Percentiles rank a stretch among this genome's conserved stretches.
Evolutionary conservation across 495 filamentous ascomycete genomes (phyloP).

Genomic region (Cairneyella variabilis): DNA sequence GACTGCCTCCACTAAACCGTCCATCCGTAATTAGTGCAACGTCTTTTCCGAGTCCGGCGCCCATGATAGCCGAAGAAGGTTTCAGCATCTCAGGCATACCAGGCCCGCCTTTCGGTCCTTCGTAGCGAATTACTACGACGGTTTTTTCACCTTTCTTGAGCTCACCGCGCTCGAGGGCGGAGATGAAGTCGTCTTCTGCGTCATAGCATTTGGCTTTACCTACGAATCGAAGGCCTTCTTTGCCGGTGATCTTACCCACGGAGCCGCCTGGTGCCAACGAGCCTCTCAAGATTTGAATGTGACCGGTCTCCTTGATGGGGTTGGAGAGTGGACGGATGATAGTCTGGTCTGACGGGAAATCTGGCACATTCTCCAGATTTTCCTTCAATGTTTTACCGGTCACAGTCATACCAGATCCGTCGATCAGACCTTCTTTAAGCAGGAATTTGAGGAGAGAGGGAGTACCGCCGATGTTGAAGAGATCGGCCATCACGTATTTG

Average conservation of each 20-base stretch:
- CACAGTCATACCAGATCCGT: slow-evolving; percentile 85
- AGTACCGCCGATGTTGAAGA: slow-evolving; percentile 87
- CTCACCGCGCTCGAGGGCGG: slow-evolving; percentile 70
- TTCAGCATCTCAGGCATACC: slow-evolving; percentile 91
- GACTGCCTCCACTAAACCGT: slow-evolving; percentile 71
- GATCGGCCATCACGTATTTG: slow-evolving; percentile 93
- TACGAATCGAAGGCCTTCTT: slow-evolving; percentile 85
- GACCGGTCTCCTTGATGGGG: slow-evolving; percentile 90
- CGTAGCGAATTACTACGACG: slow-evolving; percentile 95
- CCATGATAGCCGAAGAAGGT: slow-evolving; percentile 80
- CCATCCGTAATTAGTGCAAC: slow-evolving; percentile 79
- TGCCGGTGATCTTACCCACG: slow-evolving; percentile 98
- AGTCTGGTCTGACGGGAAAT: slow-evolving; percentile 78
- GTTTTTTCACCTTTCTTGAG: slow-evolving; percentile 97
- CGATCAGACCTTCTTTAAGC: slow-evolving; percentile 82
- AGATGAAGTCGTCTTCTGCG: slow-evolving; percentile 75
- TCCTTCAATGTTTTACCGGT: slow-evolving; percentile 91
- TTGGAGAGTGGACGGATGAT: slow-evolving; percentile 90
- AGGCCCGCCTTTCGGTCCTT: slow-evolving; percentile 76
- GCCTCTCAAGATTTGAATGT: slow-evolving; percentile 95
- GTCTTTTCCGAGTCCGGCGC: slow-evolving; percentile 76
- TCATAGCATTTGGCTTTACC: slow-evolving; percentile 89
- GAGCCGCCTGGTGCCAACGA: slow-evolving; percentile 85
- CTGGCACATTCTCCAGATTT: slow-evolving; percentile 75
- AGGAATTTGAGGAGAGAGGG: slow-evolving; percentile 89